Conservation (phyloP, 441 rosid species). For the Corymbia citriodora region DNA sequence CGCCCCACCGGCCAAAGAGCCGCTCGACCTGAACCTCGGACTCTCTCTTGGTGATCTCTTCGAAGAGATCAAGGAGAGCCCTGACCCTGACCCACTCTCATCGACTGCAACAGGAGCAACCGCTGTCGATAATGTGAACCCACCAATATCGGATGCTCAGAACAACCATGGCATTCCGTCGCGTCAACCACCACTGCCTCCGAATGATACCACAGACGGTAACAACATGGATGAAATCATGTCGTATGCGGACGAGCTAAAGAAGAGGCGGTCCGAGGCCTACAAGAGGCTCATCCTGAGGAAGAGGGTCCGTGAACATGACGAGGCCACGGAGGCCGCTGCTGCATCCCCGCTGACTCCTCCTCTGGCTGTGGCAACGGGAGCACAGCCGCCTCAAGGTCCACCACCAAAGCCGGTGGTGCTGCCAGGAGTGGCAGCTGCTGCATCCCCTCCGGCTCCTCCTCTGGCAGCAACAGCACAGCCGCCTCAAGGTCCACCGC, state of each 20-base stretch:
- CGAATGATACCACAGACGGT: not conserved
- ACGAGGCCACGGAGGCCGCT: not conserved
- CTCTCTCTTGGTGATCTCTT: slow-evolving; percentile 10
- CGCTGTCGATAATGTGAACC: not conserved
- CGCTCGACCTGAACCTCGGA: not conserved
- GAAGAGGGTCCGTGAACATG: not conserved
- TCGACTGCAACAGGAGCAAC: not conserved
- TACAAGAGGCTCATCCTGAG: not conserved
- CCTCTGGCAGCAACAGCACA: not conserved
- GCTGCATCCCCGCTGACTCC: too few species aligned
- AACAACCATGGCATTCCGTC: not conserved
- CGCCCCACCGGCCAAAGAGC: not conserved
- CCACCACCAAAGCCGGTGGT: too few species aligned
- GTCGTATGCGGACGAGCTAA: not conserved
- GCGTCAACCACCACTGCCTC: not conserved
- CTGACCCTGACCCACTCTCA: not conserved
- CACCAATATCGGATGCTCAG: not conserved
- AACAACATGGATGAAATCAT: not conserved
- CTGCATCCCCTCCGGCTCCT: not conserved
- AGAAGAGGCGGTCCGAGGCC: not conserved
- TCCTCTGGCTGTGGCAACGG: too few species aligned
- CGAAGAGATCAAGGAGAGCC: not conserved
- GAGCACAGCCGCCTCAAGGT: too few species aligned
- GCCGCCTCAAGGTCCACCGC: not conserved
- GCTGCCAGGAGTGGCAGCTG: not conserved